Base-by-base conservation (phyloP, 2,329 filamentous ascomycete species). In the Colletotrichum sp. region DNA sequence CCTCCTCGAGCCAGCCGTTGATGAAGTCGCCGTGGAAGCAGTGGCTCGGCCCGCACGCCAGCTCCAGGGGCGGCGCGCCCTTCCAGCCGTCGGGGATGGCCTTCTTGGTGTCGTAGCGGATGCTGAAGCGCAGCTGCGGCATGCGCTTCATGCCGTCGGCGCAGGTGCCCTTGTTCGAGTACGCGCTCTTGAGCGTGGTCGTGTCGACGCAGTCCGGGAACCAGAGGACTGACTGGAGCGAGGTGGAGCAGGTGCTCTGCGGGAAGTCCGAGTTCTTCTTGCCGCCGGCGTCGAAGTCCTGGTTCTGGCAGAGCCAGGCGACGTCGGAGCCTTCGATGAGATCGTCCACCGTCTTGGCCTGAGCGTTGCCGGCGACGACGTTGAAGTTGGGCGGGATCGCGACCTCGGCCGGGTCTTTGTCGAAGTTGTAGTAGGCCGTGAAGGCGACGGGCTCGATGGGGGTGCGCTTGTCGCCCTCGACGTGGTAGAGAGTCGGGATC, bases 1-100 rank as follows among this genome's bases (percentile, higher is more conserved):
- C 84, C 59, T 87, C 85, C n/a, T 79, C 79, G 6, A 83, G 83
- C 86, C 86, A 88, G 4, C 81, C 86, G 59, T 87, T 87, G 79
- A 88, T 84, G 75, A 88, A 87, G 78, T 88, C 86, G 21, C 86
- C 86, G 72, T 88, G 86, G 59, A 82, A 82, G 80, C 83, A 85
- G 77, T 82, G 86, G 4, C 83, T 83, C 16, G 80, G 78, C 7
- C 85, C 85, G 63, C 84, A 87, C 4, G 87, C 84, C 7, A 88
- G 81, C 79, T 87, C 85, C 55, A 88, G 78, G 7, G 87, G 87
- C 32, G 87, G 83, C 3, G 82, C 81, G n/a, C 87, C 87, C 59
- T 80, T 83, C 87, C 87, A 89, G 6, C 87, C 87, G 57, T 84
- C 78, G 1, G 87, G 85, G 28, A 88, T 79, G 3, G 79, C 83